Evolutionary conservation across 345 rosid genomes (phyloP).

Genomic region (Abelmoschus esculentus): DNA sequence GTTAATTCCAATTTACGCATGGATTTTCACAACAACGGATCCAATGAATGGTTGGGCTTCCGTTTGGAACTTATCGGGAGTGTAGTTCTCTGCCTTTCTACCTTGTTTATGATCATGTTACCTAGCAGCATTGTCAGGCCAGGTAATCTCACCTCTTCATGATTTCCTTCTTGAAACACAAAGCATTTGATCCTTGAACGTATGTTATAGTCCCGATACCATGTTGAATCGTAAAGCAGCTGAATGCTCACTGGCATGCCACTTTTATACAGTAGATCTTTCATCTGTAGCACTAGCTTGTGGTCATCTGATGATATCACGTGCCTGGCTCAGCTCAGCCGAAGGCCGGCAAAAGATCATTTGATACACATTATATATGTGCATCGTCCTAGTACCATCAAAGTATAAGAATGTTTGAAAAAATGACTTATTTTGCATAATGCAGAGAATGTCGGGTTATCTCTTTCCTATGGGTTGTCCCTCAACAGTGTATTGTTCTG

Average conservation of each 20-base stretch:
- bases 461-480: conserved; percentile 89
- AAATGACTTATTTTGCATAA: conserved; percentile 8
- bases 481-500: conserved; percentile 74
- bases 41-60: conserved; percentile 89
- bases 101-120: conserved; percentile 66
- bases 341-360: too few species aligned
- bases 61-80: conserved; percentile 75
- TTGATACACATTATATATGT: neutral
- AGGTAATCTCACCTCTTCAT: conserved; percentile 31
- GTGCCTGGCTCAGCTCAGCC: neutral
- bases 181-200: too few species aligned
- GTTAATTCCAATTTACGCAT: conserved; percentile 64
- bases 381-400: neutral
- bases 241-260: too few species aligned
- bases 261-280: too few species aligned
- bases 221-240: too few species aligned
- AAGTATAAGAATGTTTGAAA: neutral
- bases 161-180: too few species aligned
- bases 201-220: too few species aligned
- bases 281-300: too few species aligned
- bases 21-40: conserved; percentile 87
- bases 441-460: conserved; percentile 78
- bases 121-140: conserved; percentile 79
- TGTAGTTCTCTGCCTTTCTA: conserved; percentile 60
- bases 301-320: neutral